Evolutionary conservation across 2,329 filamentous ascomycete species (phyloP).

Genomic region (Claviceps pusilla): DNA sequence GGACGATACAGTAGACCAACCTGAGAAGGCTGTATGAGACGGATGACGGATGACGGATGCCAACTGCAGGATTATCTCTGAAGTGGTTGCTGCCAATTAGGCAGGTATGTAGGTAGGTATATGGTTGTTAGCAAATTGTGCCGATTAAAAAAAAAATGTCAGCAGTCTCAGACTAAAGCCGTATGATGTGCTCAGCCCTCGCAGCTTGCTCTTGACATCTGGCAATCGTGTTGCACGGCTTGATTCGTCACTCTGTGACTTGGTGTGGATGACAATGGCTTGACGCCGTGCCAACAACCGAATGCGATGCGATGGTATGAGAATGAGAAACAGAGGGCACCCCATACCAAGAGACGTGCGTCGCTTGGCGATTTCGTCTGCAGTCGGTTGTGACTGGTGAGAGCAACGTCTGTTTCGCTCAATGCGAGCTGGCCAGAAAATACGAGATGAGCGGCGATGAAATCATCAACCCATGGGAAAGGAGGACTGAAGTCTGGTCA

Average conservation of each 20-base stretch:
- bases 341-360: not conserved
- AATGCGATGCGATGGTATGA: not conserved
- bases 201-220: not conserved
- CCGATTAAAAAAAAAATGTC: not conserved
- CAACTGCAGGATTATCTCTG: not conserved
- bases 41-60: not conserved
- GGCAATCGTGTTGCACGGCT: not conserved
- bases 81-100: not conserved
- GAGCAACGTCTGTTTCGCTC: not conserved
- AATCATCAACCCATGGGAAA: not conserved
- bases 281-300: not conserved
- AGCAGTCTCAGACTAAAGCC: not conserved
- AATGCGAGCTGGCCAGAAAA: not conserved
- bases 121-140: not conserved
- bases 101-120: not conserved
- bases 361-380: not conserved
- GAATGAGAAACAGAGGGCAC: not conserved
- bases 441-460: conserved; percentile 5
- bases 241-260: not conserved
- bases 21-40: not conserved
- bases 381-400: not conserved
- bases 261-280: conserved; percentile 2
- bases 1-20: not conserved
- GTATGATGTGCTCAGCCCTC: not conserved
- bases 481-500: not conserved